Base-by-base conservation (phyloP, 2,329 filamentous ascomycete genomes). In the Ophiosphaerella narmari region DNA sequence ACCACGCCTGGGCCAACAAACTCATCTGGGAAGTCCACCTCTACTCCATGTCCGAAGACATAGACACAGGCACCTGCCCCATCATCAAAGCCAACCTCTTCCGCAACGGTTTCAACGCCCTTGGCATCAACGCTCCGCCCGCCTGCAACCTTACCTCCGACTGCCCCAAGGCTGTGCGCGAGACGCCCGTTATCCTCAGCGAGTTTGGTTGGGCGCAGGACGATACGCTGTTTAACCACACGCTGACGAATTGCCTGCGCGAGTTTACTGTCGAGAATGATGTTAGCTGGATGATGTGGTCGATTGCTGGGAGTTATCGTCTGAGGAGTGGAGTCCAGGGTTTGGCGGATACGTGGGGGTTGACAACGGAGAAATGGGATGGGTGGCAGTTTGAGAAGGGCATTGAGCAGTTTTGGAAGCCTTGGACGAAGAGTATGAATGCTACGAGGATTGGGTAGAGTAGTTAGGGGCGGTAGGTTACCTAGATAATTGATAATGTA, bases 11-110 rank as follows among this genome's bases (percentile, higher is more conserved):
- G 77, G 73, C 74, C 1, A 63, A 80, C 68, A 85, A 85, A 68
- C 75, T 82, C 58, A 81, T 85, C 11, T 85, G 82, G 81, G 83
- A 86, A 69, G 78, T 81, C 62, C 83, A 86, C 70, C 76, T 78
- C 26, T 86, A 85, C 74, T 74, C 73, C 50, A 68, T 69, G 65
- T 65, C 61, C 53, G 65, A 67, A 48, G 64, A 69, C 48, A 45
- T 67, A n/a, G 66, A 75, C 64, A 79, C 77, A 1, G 78, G 75
- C 2, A 75, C 68, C 12, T 81, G 80, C 63, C 70, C 71, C 13
- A 72, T 78, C 48, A 76, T 81, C 66, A 72, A 79, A 65, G 78
- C 78, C 7, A 72, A 70, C 12, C 66, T 82, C 33, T 82, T 80
- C 68, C 74, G 75, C 39, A 77, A 75, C 48, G 79, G 79, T 2